Evolutionary conservation across 2,329 filamentous ascomycete species (phyloP).

Genomic region (Tricladium varicosporioides): DNA sequence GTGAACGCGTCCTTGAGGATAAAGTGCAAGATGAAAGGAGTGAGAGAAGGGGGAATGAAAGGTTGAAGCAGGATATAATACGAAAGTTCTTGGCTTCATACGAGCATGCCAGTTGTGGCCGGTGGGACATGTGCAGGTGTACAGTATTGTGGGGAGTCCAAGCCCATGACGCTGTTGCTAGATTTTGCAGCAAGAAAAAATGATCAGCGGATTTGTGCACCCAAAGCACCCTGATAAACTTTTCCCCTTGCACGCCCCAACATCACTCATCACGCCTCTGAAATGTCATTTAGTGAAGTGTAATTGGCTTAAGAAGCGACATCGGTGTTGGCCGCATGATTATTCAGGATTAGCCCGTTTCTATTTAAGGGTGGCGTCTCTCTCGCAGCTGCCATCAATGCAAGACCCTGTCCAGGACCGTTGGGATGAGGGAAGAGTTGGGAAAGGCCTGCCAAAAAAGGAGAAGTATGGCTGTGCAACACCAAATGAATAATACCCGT

Average conservation of each 20-base stretch:
- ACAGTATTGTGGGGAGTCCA: not conserved
- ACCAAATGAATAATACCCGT: no score
- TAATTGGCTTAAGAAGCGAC: not conserved
- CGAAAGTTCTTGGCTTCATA: not conserved
- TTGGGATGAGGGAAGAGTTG: not conserved
- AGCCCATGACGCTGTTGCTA: not conserved
- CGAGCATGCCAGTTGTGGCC: not conserved
- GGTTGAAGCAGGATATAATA: not conserved
- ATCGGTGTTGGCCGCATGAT: not conserved
- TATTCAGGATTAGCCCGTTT: not conserved
- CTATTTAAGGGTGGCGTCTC: not conserved
- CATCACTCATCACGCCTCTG: not conserved
- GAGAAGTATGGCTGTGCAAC: no score
- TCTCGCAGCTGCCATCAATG: not conserved
- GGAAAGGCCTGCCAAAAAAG: slow-evolving; percentile 6
- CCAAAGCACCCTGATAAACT: not conserved
- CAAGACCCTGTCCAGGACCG: not conserved
- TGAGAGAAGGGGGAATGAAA: not conserved
- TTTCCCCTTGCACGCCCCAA: not conserved
- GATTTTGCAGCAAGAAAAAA: not conserved
- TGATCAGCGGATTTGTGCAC: not conserved
- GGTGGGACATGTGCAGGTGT: not conserved
- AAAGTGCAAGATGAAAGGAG: not conserved
- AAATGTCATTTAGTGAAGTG: not conserved
- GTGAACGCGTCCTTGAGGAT: not conserved